Evolutionary conservation across 2,329 filamentous ascomycete genomes (phyloP).

Genomic region (Trichoderma hamatum): DNA sequence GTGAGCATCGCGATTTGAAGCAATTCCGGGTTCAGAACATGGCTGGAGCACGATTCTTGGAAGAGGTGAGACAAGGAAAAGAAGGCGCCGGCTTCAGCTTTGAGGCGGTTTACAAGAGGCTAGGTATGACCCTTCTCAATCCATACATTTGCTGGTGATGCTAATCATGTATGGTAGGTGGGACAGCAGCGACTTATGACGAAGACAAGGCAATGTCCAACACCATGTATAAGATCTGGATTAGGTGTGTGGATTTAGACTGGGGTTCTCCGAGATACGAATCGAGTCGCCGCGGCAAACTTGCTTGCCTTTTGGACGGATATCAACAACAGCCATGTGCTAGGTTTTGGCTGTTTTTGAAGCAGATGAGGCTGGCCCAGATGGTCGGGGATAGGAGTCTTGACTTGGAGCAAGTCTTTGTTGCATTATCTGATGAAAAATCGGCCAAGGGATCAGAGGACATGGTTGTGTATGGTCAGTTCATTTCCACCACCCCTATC

Average conservation of each 20-base stretch:
- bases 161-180: background rate
- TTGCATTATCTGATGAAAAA: background rate
- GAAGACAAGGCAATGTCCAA: background rate
- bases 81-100: background rate
- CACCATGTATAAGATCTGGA: background rate
- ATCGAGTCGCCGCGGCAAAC: background rate
- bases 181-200: background rate
- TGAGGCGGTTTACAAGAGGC: background rate
- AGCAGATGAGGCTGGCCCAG: background rate
- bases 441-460: background rate
- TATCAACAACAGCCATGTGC: background rate
- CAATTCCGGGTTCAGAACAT: background rate
- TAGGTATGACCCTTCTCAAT: background rate
- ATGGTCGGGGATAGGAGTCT: background rate
- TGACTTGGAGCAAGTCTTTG: background rate
- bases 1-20: background rate
- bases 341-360: slow-evolving; percentile 4
- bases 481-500: background rate
- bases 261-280: background rate
- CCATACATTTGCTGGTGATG: background rate
- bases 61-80: background rate
- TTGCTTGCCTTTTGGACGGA: background rate
- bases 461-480: background rate
- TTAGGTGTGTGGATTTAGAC: background rate
- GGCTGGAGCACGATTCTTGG: background rate